These are phyloP conservation scores for Metschnikowia noctiluminum DNA, from an alignment of 805 yeast species.

Conservation along the genomic window DNA sequence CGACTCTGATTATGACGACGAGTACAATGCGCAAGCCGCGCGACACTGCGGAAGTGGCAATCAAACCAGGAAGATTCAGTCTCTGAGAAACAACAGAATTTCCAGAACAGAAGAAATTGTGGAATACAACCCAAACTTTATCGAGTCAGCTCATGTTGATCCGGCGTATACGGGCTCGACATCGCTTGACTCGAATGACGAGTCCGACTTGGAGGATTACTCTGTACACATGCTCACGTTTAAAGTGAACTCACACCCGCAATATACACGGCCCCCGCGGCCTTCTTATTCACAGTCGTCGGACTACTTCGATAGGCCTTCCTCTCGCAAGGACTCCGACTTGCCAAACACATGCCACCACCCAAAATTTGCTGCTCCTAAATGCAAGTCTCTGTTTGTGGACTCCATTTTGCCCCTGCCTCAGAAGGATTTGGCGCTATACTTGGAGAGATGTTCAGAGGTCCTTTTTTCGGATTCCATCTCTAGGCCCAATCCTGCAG, in stretches of 20 bases:
- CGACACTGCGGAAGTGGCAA: not conserved
- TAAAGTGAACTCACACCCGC: conserved; percentile 16
- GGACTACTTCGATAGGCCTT: conserved; percentile 13
- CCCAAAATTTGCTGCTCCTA: conserved; percentile 9
- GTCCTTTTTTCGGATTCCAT: not conserved
- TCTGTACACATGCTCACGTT: conserved; percentile 18
- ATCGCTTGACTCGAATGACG: conserved; percentile 7
- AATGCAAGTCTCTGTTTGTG: not conserved
- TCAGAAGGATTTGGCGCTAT: conserved; percentile 4
- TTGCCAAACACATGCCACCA: conserved; percentile 7
- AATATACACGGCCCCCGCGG: conserved; percentile 14
- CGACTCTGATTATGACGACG: conserved; percentile 17
- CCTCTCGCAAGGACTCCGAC: not conserved
- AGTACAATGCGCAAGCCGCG: not conserved
- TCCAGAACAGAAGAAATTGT: no score
- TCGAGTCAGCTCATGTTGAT: not conserved
- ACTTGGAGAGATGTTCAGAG: conserved; percentile 8
- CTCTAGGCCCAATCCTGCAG: not conserved
- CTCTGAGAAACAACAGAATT: no score
- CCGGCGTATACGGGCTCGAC: not conserved
- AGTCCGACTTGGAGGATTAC: conserved; percentile 17
- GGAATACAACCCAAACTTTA: no score
- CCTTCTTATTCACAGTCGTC: conserved; percentile 2
- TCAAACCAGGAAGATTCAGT: no score
- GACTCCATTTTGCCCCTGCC: conserved; percentile 5